Evolutionary conservation across 345 rosid species (phyloP).

Genomic region (Citrus mangshanensis): DNA sequence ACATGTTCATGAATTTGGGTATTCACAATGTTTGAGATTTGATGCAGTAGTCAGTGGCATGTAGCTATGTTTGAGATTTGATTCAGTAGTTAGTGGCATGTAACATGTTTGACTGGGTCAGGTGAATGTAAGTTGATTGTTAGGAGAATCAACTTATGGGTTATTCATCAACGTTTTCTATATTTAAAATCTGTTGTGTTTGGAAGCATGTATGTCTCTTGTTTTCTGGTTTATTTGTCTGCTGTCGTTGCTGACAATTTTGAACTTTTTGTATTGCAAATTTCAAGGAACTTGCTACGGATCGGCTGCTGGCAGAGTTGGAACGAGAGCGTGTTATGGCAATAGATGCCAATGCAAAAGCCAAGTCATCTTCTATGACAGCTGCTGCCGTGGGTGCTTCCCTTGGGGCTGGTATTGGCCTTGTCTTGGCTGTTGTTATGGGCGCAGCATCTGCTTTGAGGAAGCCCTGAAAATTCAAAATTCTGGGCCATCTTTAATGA

Average conservation of each 20-base stretch:
- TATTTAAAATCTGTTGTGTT: not conserved
- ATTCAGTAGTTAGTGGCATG: not conserved
- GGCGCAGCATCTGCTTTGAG: constrained; percentile 94
- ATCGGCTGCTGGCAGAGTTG: constrained; percentile 54
- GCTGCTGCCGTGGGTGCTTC: constrained; percentile 96
- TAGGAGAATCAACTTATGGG: not conserved
- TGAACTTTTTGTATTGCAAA: constrained; percentile 3
- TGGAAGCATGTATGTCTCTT: not conserved
- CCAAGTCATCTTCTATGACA: constrained; percentile 60
- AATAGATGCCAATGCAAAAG: constrained; percentile 34
- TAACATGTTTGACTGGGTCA: not conserved
- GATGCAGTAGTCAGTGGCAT: not conserved
- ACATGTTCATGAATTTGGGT: not conserved
- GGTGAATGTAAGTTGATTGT: not conserved
- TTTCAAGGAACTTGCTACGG: constrained; percentile 72
- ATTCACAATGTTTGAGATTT: not conserved
- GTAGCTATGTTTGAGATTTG: not conserved
- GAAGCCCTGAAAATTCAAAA: constrained; percentile 54
- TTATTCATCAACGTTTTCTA: not conserved
- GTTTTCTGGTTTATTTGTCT: not conserved
- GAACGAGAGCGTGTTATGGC: constrained; percentile 43
- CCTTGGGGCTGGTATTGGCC: constrained; percentile 91
- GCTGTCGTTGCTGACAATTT: not conserved
- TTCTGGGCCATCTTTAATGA: not conserved
- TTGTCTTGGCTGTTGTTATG: constrained; percentile 92